These are phyloP conservation scores for Gossypium australe DNA, from an alignment of 345 rosid species.

Conservation along the genomic window DNA sequence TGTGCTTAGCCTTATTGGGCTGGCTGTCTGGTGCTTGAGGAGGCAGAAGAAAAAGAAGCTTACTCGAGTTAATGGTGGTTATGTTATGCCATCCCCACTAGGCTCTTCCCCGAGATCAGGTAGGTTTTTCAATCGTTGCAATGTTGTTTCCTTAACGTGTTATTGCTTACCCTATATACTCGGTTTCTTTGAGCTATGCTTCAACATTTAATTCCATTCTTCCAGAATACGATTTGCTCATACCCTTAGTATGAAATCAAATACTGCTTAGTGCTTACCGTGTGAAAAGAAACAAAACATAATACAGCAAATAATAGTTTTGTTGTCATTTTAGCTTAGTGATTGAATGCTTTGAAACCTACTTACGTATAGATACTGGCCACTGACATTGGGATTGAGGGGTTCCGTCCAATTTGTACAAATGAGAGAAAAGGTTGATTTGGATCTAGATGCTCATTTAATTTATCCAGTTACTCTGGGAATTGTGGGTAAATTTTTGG, in stretches of 20 bases:
- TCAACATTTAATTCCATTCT: neutral
- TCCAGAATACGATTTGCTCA: neutral
- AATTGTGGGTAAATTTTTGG: neutral
- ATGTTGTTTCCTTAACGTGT: slow-evolving; percentile 3
- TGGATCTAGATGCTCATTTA: neutral
- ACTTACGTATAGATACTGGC: neutral
- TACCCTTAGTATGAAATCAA: neutral
- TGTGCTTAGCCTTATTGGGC: slow-evolving; percentile 51
- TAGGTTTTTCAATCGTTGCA: slow-evolving; percentile 17
- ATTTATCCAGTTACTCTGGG: neutral
- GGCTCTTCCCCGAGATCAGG: slow-evolving; percentile 67
- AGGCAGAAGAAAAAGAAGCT: slow-evolving; percentile 52
- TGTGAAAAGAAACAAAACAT: neutral
- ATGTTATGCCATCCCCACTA: slow-evolving; percentile 56
- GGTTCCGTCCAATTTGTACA: neutral
- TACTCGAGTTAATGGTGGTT: slow-evolving; percentile 46
- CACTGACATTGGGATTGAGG: neutral
- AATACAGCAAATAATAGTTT: too few relatives aligned
- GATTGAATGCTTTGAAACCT: neutral
- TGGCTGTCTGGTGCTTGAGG: slow-evolving; percentile 51
- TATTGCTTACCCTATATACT: neutral
- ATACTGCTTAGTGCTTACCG: neutral
- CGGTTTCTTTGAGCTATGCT: neutral
- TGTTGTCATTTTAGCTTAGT: neutral
- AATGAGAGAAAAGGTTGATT: neutral